Percentiles rank a stretch among this genome's conserved stretches.
These are phyloP conservation scores for Podila clonocystis DNA, from an alignment of 192 early-diverging fungal species.

Conservation along the genomic window DNA sequence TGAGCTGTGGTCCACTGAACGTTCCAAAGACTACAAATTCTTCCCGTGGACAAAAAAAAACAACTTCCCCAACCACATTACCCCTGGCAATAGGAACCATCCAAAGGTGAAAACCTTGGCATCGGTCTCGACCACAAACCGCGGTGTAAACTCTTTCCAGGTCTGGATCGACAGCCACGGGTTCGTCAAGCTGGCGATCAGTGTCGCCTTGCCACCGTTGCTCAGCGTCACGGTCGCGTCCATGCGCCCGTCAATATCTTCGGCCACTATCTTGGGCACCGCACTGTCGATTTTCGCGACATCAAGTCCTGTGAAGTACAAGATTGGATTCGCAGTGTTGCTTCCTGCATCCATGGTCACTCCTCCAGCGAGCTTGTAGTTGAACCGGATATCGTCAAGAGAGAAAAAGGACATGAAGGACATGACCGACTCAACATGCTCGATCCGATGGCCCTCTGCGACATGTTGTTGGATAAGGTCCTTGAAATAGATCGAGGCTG, in stretches of 20 bases:
- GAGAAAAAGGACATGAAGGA: constrained; percentile 17
- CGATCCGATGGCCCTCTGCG: constrained; percentile 12
- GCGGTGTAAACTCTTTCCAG: constrained; percentile 9
- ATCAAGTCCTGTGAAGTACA: constrained; percentile 40
- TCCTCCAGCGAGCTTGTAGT: constrained; percentile 43
- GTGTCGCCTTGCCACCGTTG: background rate
- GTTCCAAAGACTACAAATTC: too few relatives aligned
- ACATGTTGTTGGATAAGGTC: constrained; percentile 21
- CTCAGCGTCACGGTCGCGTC: constrained; percentile 23
- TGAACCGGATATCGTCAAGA: constrained; percentile 44
- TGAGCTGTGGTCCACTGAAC: too few relatives aligned
- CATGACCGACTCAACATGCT: constrained; percentile 6
- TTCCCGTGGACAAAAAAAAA: too few relatives aligned
- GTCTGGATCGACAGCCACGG: constrained; percentile 33
- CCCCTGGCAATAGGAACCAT: constrained; percentile 19
- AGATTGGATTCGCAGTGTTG: constrained; percentile 41
- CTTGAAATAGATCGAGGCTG: constrained; percentile 32
- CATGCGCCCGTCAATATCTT: constrained; percentile 39
- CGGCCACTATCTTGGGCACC: constrained; percentile 11
- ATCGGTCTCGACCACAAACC: constrained; percentile 31
- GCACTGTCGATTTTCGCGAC: constrained; percentile 26
- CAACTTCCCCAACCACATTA: background rate
- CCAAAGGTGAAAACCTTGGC: constrained; percentile 48
- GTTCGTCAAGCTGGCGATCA: constrained; percentile 21
- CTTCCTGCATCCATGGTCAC: constrained; percentile 38